Evolutionary conservation across 495 filamentous ascomycete genomes (phyloP).

Genomic region (Penicillium maclennaniae): DNA sequence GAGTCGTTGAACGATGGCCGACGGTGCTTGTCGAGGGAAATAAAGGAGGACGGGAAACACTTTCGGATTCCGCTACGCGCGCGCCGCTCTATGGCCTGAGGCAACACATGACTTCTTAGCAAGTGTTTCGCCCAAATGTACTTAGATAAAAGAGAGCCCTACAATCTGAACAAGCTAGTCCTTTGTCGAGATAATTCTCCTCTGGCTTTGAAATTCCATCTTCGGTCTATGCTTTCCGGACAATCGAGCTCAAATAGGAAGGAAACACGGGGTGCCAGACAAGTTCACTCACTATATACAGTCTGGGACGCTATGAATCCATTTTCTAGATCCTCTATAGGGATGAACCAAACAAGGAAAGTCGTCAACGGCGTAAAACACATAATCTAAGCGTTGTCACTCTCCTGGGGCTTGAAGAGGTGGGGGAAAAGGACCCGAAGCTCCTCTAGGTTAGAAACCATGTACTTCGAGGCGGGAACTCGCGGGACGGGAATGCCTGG

Average conservation of each 20-base stretch:
- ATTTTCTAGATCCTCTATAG: background rate
- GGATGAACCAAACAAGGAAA: slow-evolving; percentile 1
- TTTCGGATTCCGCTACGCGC: slow-evolving; percentile 20
- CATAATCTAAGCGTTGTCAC: slow-evolving; percentile 6
- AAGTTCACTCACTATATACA: background rate
- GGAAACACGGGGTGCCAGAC: background rate
- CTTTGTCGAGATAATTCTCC: background rate
- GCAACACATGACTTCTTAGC: slow-evolving; percentile 1
- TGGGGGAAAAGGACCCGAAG: slow-evolving; percentile 69
- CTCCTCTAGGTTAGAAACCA: slow-evolving; percentile 69
- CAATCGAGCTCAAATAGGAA: background rate
- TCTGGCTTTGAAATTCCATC: background rate
- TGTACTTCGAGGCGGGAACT: slow-evolving; percentile 59
- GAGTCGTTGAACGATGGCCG: slow-evolving; percentile 11
- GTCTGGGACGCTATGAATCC: background rate
- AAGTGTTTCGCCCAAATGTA: background rate
- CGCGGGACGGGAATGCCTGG: slow-evolving; percentile 55
- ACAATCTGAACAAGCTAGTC: no score
- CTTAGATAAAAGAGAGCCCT: no score
- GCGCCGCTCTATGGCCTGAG: slow-evolving; percentile 18
- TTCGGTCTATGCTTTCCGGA: background rate
- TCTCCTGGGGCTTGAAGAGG: slow-evolving; percentile 56
- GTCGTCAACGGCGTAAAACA: background rate
- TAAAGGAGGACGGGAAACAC: slow-evolving; percentile 7
- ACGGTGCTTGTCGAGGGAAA: slow-evolving; percentile 15